Evolutionary conservation across 208 protist species (phyloP).

Genomic region (Leptomonas pyrrhocoris): DNA sequence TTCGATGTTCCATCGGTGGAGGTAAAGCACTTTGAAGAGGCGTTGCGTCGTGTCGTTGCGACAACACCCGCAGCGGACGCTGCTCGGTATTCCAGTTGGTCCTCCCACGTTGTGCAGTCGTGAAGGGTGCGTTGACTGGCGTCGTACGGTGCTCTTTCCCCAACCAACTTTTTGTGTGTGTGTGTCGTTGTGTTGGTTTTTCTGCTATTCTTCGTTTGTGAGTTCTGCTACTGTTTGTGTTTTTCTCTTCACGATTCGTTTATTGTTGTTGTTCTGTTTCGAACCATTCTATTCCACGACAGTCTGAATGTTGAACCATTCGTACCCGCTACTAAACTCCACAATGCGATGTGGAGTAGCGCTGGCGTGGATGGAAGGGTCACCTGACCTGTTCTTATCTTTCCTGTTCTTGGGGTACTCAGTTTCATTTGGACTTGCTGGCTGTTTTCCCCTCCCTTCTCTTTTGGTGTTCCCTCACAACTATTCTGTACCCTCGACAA

Average conservation of each 20-base stretch:
- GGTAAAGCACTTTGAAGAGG: constrained; percentile 29
- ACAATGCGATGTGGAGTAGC: no score
- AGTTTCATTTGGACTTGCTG: neutral
- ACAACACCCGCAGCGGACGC: constrained; percentile 24
- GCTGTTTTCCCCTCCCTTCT: neutral
- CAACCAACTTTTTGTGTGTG: no score
- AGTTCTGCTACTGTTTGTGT: neutral
- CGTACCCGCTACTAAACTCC: no score
- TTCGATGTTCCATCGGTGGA: constrained; percentile 19
- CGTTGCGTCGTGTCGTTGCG: constrained; percentile 18
- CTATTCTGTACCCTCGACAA: neutral
- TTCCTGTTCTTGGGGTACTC: neutral
- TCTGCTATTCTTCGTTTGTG: neutral
- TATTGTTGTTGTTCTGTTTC: neutral
- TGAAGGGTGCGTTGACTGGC: neutral
- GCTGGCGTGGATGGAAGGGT: no score
- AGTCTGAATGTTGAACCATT: no score
- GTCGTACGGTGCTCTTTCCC: no score
- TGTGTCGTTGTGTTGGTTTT: no score
- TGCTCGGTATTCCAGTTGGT: constrained; percentile 28
- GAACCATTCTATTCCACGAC: no score
- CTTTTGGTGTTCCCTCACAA: neutral
- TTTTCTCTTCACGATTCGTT: neutral
- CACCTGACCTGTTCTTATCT: no score
- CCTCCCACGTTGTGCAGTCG: neutral